Percentiles rank a stretch among this genome's conserved stretches.
These are phyloP conservation scores for Balamuthia mandrillaris DNA, from an alignment of 208 protist genomes.

Conservation along the genomic window DNA sequence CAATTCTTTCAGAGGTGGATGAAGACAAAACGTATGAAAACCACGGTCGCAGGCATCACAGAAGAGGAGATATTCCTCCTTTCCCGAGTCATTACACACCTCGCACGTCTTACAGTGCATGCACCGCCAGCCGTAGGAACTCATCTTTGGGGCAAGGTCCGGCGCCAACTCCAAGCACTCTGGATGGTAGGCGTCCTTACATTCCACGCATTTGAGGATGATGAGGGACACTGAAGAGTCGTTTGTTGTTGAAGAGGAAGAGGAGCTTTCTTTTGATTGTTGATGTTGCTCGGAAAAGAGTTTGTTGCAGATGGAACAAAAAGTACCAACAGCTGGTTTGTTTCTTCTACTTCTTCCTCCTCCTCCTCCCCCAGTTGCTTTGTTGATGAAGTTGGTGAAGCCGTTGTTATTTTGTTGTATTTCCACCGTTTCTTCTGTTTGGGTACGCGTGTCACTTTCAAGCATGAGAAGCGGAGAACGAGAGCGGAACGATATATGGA, in stretches of 20 bases:
- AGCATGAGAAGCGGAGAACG: too few relatives aligned
- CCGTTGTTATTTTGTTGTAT: too few relatives aligned
- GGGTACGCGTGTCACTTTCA: too few relatives aligned
- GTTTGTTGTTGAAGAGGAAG: not conserved
- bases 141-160: slow-evolving; percentile 9
- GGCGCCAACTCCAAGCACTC: slow-evolving; percentile 24
- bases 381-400: too few relatives aligned
- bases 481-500: not conserved
- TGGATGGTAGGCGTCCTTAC: slow-evolving; percentile 7
- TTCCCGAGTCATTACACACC: not conserved
- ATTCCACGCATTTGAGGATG: not conserved
- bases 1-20: slow-evolving; percentile 26
- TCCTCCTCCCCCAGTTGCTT: not conserved
- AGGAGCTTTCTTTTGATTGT: not conserved
- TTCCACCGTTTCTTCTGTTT: too few relatives aligned
- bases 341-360: not conserved
- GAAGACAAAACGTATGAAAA: slow-evolving; percentile 30
- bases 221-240: not conserved
- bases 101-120: slow-evolving; percentile 38
- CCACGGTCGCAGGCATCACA: slow-evolving; percentile 26
- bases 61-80: slow-evolving; percentile 6
- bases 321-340: not conserved
- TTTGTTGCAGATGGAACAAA: not conserved
- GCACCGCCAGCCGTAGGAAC: slow-evolving; percentile 25
- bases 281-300: not conserved